Conservation (phyloP, 371 early-diverging fungal genomes). For the Paramicrosporidium saccamoebae region DNA sequence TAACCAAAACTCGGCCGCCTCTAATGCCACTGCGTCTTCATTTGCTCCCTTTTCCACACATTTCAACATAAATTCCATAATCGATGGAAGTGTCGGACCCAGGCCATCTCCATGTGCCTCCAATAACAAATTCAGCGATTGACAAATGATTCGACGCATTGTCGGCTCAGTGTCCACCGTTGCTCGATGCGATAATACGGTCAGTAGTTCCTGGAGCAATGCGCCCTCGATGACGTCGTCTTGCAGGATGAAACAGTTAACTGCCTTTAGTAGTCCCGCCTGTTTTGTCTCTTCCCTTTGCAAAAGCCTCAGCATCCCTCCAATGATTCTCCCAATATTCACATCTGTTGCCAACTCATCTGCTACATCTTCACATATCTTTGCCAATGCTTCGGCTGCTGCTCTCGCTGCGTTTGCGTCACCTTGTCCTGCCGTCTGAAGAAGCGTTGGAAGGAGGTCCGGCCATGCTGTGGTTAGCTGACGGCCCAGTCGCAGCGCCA, state of each 20-base stretch:
- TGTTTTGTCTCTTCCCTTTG: conserved; percentile 33
- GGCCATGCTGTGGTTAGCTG: conserved; percentile 68
- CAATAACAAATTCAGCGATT: conserved; percentile 49
- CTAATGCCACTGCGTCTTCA: conserved; percentile 47
- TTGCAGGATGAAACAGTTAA: conserved; percentile 36
- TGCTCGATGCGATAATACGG: too few relatives aligned
- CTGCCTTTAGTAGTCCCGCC: conserved; percentile 25
- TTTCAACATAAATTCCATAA: conserved; percentile 73
- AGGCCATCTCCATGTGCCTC: conserved; percentile 43
- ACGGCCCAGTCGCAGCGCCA: too few relatives aligned
- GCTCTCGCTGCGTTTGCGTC: conserved; percentile 37
- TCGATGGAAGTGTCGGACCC: conserved; percentile 36
- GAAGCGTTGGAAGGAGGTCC: conserved; percentile 30
- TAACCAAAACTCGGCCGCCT: conserved; percentile 90
- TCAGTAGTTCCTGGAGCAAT: conserved; percentile 39
- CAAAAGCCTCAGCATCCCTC: conserved; percentile 49
- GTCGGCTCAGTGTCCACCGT: conserved; percentile 30
- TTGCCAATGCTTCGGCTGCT: conserved; percentile 42
- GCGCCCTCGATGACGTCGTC: conserved; percentile 28
- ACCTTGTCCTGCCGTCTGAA: conserved; percentile 26
- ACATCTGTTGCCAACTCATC: conserved; percentile 30
- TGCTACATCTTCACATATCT: conserved; percentile 68
- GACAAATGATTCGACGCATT: conserved; percentile 67
- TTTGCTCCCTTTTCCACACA: conserved; percentile 31
- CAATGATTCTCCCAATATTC: conserved; percentile 25